Percentiles rank a stretch among this genome's conserved stretches.
Evolutionary conservation across 2,329 filamentous ascomycete species (phyloP).

Genomic region (Xylariaceae sp.): DNA sequence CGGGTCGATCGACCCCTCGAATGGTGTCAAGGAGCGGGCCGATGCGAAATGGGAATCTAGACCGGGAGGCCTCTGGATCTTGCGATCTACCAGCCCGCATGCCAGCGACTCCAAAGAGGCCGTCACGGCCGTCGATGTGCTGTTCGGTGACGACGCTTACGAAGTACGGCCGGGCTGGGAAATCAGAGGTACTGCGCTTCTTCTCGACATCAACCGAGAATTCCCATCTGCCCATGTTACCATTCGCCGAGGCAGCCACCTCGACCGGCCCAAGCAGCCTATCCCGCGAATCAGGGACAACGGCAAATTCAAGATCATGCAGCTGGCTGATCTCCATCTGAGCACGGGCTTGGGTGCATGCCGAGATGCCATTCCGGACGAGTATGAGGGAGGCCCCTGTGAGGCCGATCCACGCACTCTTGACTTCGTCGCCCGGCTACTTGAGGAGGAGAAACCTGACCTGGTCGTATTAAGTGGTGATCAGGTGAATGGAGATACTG

Average conservation of each 20-base stretch:
- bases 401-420: slow-evolving; percentile 88
- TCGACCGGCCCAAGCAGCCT: slow-evolving; percentile 60
- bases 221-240: slow-evolving; percentile 69
- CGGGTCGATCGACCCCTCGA: slow-evolving; percentile 63
- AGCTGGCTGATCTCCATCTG: slow-evolving; percentile 88
- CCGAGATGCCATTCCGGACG: slow-evolving; percentile 75
- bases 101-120: slow-evolving; percentile 69
- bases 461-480: slow-evolving; percentile 89
- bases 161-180: slow-evolving; percentile 85
- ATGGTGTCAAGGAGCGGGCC: slow-evolving; percentile 49
- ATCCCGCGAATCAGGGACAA: slow-evolving; percentile 72
- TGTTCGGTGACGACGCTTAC: slow-evolving; percentile 86
- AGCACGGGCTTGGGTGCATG: slow-evolving; percentile 84
- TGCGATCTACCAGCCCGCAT: slow-evolving; percentile 64
- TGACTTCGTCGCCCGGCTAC: slow-evolving; percentile 75
- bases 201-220: slow-evolving; percentile 60
- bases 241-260: slow-evolving; percentile 65
- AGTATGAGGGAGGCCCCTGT: slow-evolving; percentile 68
- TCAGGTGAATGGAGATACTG: slow-evolving; percentile 89
- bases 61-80: slow-evolving; percentile 74
- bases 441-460: slow-evolving; percentile 92
- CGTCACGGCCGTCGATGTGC: slow-evolving; percentile 75
- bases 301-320: slow-evolving; percentile 95
- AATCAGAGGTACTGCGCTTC: slow-evolving; percentile 66
- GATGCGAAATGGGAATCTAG: slow-evolving; percentile 72